phyloP scores from a whole-genome alignment of 306 rosid genomes.

The Gillenia trifoliata region DNA sequence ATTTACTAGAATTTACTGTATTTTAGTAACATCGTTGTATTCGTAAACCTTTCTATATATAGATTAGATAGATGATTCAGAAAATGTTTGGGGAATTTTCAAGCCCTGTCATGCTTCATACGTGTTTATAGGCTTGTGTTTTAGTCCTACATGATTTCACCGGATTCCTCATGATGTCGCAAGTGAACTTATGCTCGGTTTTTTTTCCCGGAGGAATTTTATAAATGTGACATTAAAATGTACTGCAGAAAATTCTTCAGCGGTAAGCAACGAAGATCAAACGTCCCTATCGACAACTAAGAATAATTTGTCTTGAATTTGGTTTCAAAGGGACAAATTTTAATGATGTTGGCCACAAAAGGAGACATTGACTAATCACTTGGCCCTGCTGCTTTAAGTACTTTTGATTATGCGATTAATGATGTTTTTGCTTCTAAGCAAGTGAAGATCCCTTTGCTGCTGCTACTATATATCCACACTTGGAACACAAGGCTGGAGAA shows the following conservation, averaged over 20 bases:
- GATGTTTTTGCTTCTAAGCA: conserved; percentile 22
- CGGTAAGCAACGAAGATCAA: conserved; percentile 2
- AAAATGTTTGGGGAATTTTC: neutral
- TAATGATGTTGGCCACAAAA: neutral
- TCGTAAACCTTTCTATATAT: neutral
- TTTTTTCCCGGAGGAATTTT: neutral
- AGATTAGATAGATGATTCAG: neutral
- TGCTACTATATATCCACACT: neutral
- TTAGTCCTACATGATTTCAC: neutral
- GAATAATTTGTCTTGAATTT: neutral
- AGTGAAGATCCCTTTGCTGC: conserved; percentile 4
- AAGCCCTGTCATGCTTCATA: neutral
- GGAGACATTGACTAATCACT: neutral
- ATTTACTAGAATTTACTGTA: neutral
- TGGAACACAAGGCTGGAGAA: conserved; percentile 6
- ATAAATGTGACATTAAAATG: neutral
- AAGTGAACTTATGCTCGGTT: neutral
- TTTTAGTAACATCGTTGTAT: neutral
- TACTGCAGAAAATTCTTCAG: too few relatives aligned
- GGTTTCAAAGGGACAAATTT: neutral
- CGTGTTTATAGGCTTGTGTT: neutral
- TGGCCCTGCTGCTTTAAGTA: neutral
- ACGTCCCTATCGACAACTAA: conserved; percentile 9
- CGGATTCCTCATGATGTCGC: neutral
- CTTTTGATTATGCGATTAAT: neutral